Percentiles rank a stretch among this genome's conserved stretches.
phyloP scores from a whole-genome alignment of 148 eudicot genomes.

The Fagopyrum homotropicum region DNA sequence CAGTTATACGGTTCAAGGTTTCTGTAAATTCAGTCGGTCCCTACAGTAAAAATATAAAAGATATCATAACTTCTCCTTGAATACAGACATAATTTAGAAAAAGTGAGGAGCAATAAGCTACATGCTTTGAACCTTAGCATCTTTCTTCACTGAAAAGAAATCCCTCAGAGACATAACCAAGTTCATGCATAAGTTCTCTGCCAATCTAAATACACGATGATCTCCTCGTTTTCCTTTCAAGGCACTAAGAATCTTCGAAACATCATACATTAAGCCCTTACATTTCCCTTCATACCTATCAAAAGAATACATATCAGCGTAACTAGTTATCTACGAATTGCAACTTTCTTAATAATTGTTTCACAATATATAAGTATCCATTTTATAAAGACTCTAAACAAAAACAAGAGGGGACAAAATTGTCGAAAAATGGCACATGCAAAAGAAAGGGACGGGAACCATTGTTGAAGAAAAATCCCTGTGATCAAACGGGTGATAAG shows the following conservation, averaged over 20 bases:
- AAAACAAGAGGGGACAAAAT: background rate
- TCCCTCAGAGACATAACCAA: conserved; percentile 75
- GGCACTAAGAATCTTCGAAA: conserved; percentile 77
- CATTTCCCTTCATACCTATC: conserved; percentile 88
- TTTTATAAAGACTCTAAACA: background rate
- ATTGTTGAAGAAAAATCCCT: background rate
- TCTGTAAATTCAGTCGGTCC: conserved; percentile 96
- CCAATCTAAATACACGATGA: conserved; percentile 87
- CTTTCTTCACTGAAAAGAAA: conserved; percentile 76
- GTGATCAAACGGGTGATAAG: background rate
- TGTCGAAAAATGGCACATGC: background rate
- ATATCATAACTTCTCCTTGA: background rate
- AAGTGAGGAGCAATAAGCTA: background rate
- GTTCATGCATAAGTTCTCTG: conserved; percentile 96
- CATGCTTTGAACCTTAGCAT: conserved; percentile 63
- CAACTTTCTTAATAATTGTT: background rate
- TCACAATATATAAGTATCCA: background rate
- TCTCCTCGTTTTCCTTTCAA: conserved; percentile 91
- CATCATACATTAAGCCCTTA: conserved; percentile 88
- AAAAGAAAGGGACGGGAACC: background rate
- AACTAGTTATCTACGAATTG: background rate
- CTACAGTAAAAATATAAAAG: conserved; percentile 30
- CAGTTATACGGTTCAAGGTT: conserved; percentile 75
- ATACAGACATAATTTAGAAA: background rate
- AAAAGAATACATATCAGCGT: background rate